Evolutionary conservation across 352 stramenopile genomes (phyloP).

Genomic region (Phytophthora multivora): DNA sequence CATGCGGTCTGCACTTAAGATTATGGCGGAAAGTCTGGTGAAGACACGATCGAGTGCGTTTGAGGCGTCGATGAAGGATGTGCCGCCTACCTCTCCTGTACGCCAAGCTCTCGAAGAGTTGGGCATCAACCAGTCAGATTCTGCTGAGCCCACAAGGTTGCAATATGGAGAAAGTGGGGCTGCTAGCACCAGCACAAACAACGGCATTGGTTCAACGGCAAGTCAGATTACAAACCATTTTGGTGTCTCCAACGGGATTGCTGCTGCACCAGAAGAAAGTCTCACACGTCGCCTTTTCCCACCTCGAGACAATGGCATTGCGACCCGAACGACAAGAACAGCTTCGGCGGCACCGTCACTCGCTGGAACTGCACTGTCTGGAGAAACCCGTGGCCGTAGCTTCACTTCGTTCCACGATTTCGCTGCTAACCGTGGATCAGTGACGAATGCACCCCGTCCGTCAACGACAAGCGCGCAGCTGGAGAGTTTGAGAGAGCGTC

Average conservation of each 20-base stretch:
- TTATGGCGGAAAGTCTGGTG: constrained; percentile 69
- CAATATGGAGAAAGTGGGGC: constrained; percentile 19
- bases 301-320: constrained; percentile 9
- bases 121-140: constrained; percentile 29
- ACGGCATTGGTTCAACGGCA: constrained; percentile 10
- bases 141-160: constrained; percentile 21
- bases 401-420: constrained; percentile 59
- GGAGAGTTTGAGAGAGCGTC: constrained; percentile 32
- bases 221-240: constrained; percentile 30
- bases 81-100: constrained; percentile 61
- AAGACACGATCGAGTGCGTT: constrained; percentile 58
- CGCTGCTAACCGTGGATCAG: constrained; percentile 30
- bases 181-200: constrained; percentile 19
- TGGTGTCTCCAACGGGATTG: constrained; percentile 9
- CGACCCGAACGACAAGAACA: constrained; percentile 22
- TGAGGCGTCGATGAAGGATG: constrained; percentile 62
- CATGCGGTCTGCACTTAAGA: constrained; percentile 69
- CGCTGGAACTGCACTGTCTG: constrained; percentile 9
- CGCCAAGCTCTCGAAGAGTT: constrained; percentile 51
- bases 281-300: constrained; percentile 63
- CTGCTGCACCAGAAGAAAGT: constrained; percentile 27
- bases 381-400: constrained; percentile 41
- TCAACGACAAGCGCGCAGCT: constrained; percentile 31
- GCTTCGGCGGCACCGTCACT: constrained; percentile 23
- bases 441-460: constrained; percentile 18